Evolutionary conservation across 495 filamentous ascomycete species (phyloP), one percentile per base, ranked within the genome.

Genomic region (Tuber calosporum): DNA sequence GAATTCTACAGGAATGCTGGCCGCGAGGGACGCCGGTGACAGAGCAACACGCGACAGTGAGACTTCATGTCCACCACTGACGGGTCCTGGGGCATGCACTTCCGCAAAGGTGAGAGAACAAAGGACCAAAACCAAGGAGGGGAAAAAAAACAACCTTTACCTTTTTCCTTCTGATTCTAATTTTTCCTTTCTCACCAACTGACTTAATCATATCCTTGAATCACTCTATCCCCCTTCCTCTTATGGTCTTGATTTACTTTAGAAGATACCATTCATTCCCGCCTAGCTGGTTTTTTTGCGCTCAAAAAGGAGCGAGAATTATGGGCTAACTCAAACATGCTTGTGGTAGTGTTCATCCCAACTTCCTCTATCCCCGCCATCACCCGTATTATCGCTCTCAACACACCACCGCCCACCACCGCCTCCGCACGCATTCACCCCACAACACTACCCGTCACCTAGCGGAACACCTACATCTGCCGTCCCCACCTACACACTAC

Each of bases 1-100:
- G 11, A 78, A 78, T 74, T 78, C 75, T 53, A 79, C 77, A 20
- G 77, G 77, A 73, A 79, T 79, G 77, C 67, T 79, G 20, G 76
- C 72, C 26, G 77, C 77, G 70, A 75, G 67, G 53, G 77, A 79
- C 6, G 48, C 76, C 26, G 68, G 77, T 71, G 67, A 72, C 71
- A 72, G 75, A 20, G 72, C 39, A 71, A 62, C 68, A 69, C 66
- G 67, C 68, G 42, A 62, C 11, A 34, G 26, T 62, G 53, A 62
- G 53, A 62, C 26, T 62, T 34, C 26, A 34, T 62, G 53, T 30
- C 53, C 53, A 62, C 26, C 53, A 11, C 26, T 26, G 53, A 62
- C 53, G 26, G 53, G 53, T 4, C 34, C 53, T 19, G 53, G 53
- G 34, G 20, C 26, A 45, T 69, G 67, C 26, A 34, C 34, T 69